These are phyloP conservation scores for Arabidopsis suecica DNA, from an alignment of 345 rosid species.

Conservation along the genomic window DNA sequence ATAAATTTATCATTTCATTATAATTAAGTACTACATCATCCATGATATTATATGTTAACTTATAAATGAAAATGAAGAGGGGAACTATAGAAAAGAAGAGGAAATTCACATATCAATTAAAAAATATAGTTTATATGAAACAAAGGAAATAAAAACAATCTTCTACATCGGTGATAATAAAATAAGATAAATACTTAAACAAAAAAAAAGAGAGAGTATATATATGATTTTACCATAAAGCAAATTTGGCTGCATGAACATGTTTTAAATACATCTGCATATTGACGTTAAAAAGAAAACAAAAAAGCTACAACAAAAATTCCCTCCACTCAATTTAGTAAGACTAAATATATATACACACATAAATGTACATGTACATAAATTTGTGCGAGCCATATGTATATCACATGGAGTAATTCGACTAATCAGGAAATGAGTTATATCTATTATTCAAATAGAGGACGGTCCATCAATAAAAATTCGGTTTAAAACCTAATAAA, in stretches of 20 bases:
- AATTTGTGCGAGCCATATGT: constrained; percentile 32
- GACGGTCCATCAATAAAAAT: constrained; percentile 14
- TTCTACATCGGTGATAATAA: not conserved
- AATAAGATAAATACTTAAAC: not conserved
- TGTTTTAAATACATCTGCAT: constrained; percentile 19
- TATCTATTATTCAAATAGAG: constrained; percentile 22
- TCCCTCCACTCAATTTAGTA: constrained; percentile 25
- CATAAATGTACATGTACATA: constrained; percentile 11
- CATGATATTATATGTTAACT: not conserved
- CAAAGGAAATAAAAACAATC: not conserved
- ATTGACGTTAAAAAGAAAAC: constrained; percentile 3
- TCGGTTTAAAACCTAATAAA: constrained; percentile 33
- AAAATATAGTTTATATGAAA: not conserved
- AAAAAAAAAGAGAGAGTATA: not conserved
- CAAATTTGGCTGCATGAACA: constrained; percentile 3
- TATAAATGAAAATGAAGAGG: not conserved
- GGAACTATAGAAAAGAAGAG: not conserved
- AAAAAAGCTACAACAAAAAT: not conserved
- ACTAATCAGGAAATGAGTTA: constrained; percentile 39
- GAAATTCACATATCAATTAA: not conserved
- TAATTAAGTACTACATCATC: not conserved
- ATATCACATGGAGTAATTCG: constrained; percentile 32
- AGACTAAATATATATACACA: not conserved
- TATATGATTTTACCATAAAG: not conserved
- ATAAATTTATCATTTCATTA: not conserved